A percentile compares a stretch with the other conserved stretches of the same genome.
These are phyloP conservation scores for Pugionium cornutum DNA, from an alignment of 345 rosid species.

Conservation along the genomic window DNA sequence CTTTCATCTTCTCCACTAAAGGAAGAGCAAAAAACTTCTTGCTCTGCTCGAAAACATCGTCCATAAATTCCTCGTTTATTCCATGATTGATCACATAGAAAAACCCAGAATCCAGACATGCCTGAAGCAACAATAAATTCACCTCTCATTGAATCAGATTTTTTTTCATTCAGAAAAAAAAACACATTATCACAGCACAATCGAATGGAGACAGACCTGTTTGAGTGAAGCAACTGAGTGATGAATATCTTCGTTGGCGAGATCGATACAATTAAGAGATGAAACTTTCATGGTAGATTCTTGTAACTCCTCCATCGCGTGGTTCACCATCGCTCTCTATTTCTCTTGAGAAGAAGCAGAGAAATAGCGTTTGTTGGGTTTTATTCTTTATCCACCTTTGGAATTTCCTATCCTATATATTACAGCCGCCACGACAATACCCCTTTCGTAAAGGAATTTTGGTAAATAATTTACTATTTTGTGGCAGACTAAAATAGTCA, in stretches of 20 bases:
- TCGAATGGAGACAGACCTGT: conserved; percentile 26
- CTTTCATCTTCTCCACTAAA: conserved; percentile 57
- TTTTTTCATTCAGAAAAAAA: no score
- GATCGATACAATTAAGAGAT: conserved; percentile 41
- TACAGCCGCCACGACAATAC: conserved; percentile 1
- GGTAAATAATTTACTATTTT: no score
- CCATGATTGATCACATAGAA: conserved; percentile 86
- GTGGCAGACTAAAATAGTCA: no score
- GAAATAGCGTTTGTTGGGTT: background rate
- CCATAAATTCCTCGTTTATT: conserved; percentile 62
- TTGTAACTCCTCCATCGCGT: background rate
- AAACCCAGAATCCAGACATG: conserved; percentile 80
- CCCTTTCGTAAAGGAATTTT: no score
- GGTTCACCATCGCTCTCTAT: conserved; percentile 27
- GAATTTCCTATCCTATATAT: background rate
- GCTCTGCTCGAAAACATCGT: conserved; percentile 63
- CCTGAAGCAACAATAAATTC: conserved; percentile 40
- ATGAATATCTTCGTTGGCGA: conserved; percentile 33
- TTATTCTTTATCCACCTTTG: background rate
- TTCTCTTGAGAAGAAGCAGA: background rate
- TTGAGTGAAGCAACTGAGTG: conserved; percentile 34
- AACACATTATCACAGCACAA: no score
- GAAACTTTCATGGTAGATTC: conserved; percentile 35
- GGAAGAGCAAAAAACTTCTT: conserved; percentile 62
- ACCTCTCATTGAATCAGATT: no score